phyloP scores from a whole-genome alignment of 805 yeast genomes.

The Teunomyces stri region DNA sequence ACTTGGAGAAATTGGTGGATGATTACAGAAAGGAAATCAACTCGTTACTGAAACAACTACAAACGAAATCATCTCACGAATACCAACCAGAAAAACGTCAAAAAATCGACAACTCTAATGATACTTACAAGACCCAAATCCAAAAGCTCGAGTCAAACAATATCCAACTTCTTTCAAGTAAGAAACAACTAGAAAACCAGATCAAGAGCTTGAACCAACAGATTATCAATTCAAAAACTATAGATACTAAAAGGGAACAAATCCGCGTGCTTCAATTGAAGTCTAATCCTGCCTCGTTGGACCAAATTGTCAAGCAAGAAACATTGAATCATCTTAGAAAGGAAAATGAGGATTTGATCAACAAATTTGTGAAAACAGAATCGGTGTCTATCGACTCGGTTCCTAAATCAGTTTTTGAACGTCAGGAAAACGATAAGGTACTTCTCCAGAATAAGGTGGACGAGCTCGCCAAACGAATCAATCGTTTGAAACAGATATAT shows the following conservation, averaged over 20 bases:
- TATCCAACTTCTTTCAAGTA: constrained; percentile 32
- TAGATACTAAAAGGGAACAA: constrained; percentile 19
- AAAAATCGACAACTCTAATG: constrained; percentile 19
- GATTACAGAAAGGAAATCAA: constrained; percentile 54
- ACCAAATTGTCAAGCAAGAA: constrained; percentile 58
- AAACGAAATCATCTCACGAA: constrained; percentile 18
- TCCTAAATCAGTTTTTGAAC: constrained; percentile 63
- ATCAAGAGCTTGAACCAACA: constrained; percentile 36
- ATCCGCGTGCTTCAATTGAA: constrained; percentile 59
- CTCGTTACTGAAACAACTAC: constrained; percentile 38
- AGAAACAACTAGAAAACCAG: constrained; percentile 36
- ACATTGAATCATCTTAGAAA: constrained; percentile 48
- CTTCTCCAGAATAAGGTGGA: constrained; percentile 47
- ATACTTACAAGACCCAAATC: constrained; percentile 16
- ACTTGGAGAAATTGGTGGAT: constrained; percentile 49
- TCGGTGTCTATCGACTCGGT: constrained; percentile 29
- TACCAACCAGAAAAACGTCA: constrained; percentile 24
- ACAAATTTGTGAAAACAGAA: constrained; percentile 16
- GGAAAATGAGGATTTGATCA: constrained; percentile 59
- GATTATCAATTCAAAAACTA: constrained; percentile 20
- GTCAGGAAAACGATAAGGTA: constrained; percentile 54
- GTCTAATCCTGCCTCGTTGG: constrained; percentile 60
- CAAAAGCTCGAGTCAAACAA: constrained; percentile 41
- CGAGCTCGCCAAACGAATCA: constrained; percentile 49
- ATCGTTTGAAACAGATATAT: constrained; percentile 56